Conservation (phyloP, 352 stramenopile genomes). For the Peronospora belbahrii region DNA sequence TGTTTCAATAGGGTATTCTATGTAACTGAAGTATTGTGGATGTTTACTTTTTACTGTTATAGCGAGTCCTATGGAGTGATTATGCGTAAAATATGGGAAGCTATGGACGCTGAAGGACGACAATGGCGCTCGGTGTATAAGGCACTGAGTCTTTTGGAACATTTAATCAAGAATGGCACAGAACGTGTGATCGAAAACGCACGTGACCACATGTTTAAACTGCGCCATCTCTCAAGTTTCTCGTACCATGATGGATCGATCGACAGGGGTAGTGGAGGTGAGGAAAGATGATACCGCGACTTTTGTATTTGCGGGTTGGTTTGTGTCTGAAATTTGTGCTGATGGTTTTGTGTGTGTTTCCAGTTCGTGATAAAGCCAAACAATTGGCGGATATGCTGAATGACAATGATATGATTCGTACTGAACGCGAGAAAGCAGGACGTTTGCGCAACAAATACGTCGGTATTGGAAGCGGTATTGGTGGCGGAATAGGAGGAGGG, state of each 20-base stretch:
- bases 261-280: slow-evolving; percentile 81
- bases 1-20: too few species aligned
- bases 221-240: slow-evolving; percentile 82
- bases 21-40: too few species aligned
- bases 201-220: slow-evolving; percentile 90
- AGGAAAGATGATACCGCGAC: slow-evolving; percentile 1
- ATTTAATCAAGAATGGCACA: slow-evolving; percentile 97
- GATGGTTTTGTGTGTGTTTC: slow-evolving; percentile 4
- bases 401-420: slow-evolving; percentile 83
- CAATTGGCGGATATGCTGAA: slow-evolving; percentile 83
- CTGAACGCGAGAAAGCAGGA: slow-evolving; percentile 81
- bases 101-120: slow-evolving; percentile 77
- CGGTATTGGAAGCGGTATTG: slow-evolving; percentile 63
- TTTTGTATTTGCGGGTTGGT: slow-evolving; percentile 3
- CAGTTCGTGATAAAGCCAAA: slow-evolving; percentile 87
- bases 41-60: slow-evolving; percentile 16
- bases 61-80: slow-evolving; percentile 86
- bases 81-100: slow-evolving; percentile 94
- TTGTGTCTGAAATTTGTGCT: background rate
- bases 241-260: slow-evolving; percentile 83
- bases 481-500: slow-evolving; percentile 28
- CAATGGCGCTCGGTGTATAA: slow-evolving; percentile 98
- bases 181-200: slow-evolving; percentile 97
- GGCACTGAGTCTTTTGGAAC: slow-evolving; percentile 91
- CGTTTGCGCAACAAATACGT: slow-evolving; percentile 85